Base-by-base conservation (phyloP, 257 asterid genomes). In the Craterostigma plantagineum region DNA sequence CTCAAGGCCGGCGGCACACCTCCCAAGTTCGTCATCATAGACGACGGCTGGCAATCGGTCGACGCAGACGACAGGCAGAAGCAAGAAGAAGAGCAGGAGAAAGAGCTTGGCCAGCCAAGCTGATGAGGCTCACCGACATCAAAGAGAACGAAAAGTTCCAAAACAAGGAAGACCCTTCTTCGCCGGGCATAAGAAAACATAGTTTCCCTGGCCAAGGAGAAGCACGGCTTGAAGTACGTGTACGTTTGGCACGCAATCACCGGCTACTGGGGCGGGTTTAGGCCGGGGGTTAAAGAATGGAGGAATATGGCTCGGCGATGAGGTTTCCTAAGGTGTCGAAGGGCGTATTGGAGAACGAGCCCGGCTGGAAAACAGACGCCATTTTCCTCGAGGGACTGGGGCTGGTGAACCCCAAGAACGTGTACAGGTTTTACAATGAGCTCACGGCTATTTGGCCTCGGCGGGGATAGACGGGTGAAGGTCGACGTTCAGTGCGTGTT, bases 201-300 rank as follows among this genome's bases (percentile, higher is more conserved):
- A 1, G 91, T 73, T 11, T 64, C 55, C 49, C 63, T 82, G 3
- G 91, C 82, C 0, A 82, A 82, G 42, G 67, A 75, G 66, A 82
- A 82, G 54, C 65, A 82, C 5, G 82, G 82, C 7, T 14, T 82
- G 50, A 66, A 82, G 5, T 75, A 68, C 39, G 92, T 78, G 42
- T 82, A 82, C 9, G 91, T 78, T 4, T 82, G 94, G 94, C 94
- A 82, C 35, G 94, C 94, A 0, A 78, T 82, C 34, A 73, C 86
- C 0, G 91, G 94, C 3, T 78, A 82, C 8, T 82, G 94, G 94
- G 94, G 94, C 0, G 94, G 94, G 38, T 91, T 82, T 17, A 66
- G 60, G 54, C 85, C 92, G 0, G 90, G 77, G 7, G 84, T 69
- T 49, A 58, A 67, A 58, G 54, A 42, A 74, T 77, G 90, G 75